Percentiles rank a stretch among this genome's conserved stretches.
Evolutionary conservation across 805 yeast species (phyloP).

Genomic region (Kluyveromyces lactis): DNA sequence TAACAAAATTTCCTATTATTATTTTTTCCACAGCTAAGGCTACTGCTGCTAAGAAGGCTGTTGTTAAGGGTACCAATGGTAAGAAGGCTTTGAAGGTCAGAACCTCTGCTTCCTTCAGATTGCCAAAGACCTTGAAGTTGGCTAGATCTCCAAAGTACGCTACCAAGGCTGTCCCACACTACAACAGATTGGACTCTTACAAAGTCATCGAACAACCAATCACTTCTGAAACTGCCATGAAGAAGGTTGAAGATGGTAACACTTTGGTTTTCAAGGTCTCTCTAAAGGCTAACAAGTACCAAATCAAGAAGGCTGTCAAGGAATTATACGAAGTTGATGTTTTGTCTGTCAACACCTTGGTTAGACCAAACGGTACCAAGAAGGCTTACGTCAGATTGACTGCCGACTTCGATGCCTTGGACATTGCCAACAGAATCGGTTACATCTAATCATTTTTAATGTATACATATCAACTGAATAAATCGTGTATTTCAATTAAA

Average conservation of each 20-base stretch:
- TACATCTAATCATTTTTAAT: conserved; percentile 60
- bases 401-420: conserved; percentile 98
- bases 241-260: conserved; percentile 99
- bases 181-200: conserved; percentile 94
- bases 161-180: conserved; percentile 93
- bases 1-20: conserved; percentile 9
- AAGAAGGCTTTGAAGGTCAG: conserved; percentile 88
- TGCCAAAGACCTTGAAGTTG: conserved; percentile 93
- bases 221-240: conserved; percentile 97
- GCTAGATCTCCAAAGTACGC: conserved; percentile 94
- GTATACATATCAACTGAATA: conserved; percentile 8
- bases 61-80: conserved; percentile 91
- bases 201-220: conserved; percentile 90
- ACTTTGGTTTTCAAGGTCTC: conserved; percentile 98
- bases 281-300: conserved; percentile 95
- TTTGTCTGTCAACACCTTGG: conserved; percentile 87
- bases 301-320: conserved; percentile 97
- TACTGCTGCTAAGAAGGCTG: conserved; percentile 97
- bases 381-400: conserved; percentile 99
- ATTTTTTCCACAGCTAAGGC: conserved; percentile 53
- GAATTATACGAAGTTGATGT: conserved; percentile 97
- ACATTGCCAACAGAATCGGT: conserved; percentile 99
- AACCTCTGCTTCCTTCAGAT: conserved; percentile 90
- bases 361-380: conserved; percentile 99
- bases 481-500: conserved; percentile 5